Base-by-base conservation (phyloP, 208 protist genomes). In the Jaenimonas drosophilae region DNA sequence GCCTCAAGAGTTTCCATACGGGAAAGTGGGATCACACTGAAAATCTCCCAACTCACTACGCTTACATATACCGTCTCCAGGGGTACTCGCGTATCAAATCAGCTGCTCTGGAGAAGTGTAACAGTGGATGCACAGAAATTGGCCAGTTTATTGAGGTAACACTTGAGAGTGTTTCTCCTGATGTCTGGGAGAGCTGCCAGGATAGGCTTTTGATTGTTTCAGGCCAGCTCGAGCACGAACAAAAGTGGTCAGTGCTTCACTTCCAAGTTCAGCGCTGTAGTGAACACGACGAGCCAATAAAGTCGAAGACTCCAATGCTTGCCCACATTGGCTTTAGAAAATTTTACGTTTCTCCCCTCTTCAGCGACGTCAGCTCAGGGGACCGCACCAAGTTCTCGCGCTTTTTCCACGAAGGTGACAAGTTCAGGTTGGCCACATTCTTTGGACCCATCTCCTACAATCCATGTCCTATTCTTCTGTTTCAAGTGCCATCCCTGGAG, bases 181-280 rank as follows among this genome's bases (percentile, higher is more conserved):
- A 19, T 24, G 74, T 88, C 0, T 77, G 58, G 42, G 37, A 78
- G 28, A 67, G 64, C 37, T 31, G 49, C 27, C 40, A 43, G 16
- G 54, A 38, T 23, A 71, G 66, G 32, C 54, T 81, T 28, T 52
- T 89, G 29, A 83, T 93, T 65, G 76, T 75, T 11, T 93, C 84
- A 17, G 84, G 71, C 11, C 84, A 93, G 50, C 63, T 93, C 25
- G 73, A 88, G 51, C 79, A 93, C 46, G 79, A 93, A 51, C 84
- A 93, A 53, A 93, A 93, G 53, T 93, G 84, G 80, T 93, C 84
- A 17, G 79, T 93, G 17, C 48, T 93, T 0, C 84, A 93, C 39
- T 93, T 88, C 40, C 70, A 86, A 38, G 56, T 93, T 31, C 84
- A 93, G 56, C 64, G 67, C 4, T 64, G 55, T 3, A 59, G 57